Evolutionary conservation across 805 yeast genomes (phyloP), one percentile per base, ranked within the genome.

Genomic region (Saturnispora hagleri): DNA sequence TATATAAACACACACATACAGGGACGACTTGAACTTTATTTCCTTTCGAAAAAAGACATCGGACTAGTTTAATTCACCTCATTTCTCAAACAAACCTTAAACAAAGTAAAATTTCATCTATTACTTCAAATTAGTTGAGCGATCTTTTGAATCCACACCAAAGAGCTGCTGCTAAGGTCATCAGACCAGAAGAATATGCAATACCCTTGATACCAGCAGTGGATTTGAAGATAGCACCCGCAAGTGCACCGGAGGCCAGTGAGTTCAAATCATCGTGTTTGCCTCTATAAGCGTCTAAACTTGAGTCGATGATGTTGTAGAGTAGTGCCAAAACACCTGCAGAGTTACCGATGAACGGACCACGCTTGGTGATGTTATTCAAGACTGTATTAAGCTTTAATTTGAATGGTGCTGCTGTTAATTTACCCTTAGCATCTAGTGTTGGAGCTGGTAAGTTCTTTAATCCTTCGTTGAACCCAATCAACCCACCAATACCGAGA

Each of bases 311-410:
- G 58, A 91, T 68, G 72, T 93, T 93, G 72, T 93, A 93, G 57
- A 86, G 78, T 61, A 93, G 71, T 24, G 97, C 97, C 60, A 93
- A 75, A 20, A 89, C 95, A 72, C 97, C 99, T 15, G 96, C 95
- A 50, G 85, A 82, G 73, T 93, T 93, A 60, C 98, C 99, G 64
- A 91, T 71, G 69, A 81, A 91, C 22, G 99, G 99, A 55, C 99
- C 99, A 68, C 96, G 82, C 64, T 89, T 86, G 41, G 99, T 93
- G 62, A 93, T 78, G 65, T 88, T 87, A 75, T 93, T 93, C 62
- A 93, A 79, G 43, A 93, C 75, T 9, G 97, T 89, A 74, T 93
- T 93, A 57, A 90, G 75, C 67, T 87, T 83, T 67, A 93, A 76
- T 67, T 85, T 87, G 51, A 86, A 81, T 12, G 96, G 81, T 33